These are phyloP conservation scores for Starmerella apis DNA, from an alignment of 805 yeast species.

Conservation along the genomic window DNA sequence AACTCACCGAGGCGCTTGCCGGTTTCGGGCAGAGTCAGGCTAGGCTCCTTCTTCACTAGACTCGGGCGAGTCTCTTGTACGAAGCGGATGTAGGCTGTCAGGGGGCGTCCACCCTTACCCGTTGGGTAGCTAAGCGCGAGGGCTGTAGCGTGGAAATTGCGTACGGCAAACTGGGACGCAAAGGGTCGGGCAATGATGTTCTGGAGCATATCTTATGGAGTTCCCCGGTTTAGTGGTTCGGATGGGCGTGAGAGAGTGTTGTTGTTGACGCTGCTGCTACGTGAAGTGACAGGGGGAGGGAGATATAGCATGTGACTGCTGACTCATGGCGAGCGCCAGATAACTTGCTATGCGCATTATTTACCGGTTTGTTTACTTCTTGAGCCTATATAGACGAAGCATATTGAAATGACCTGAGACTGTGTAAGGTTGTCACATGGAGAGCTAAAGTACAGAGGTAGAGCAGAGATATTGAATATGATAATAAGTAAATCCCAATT, in stretches of 20 bases:
- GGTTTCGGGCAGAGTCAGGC: slow-evolving; percentile 77
- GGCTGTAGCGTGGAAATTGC: slow-evolving; percentile 22
- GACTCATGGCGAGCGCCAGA: not conserved
- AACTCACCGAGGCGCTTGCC: slow-evolving; percentile 87
- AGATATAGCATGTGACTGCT: not conserved
- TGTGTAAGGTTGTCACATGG: too few relatives aligned
- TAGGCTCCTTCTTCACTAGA: slow-evolving; percentile 89
- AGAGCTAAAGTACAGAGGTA: not conserved
- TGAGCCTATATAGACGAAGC: too few relatives aligned
- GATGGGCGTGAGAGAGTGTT: not conserved
- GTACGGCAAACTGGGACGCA: not conserved
- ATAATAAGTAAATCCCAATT: too few relatives aligned
- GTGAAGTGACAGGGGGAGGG: not conserved
- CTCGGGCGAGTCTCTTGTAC: slow-evolving; percentile 92
- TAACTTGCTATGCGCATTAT: not conserved
- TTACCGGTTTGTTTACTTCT: not conserved
- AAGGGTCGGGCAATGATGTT: slow-evolving; percentile 1
- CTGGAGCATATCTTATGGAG: not conserved
- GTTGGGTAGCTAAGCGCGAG: slow-evolving; percentile 16
- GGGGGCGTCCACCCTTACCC: slow-evolving; percentile 37
- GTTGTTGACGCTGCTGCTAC: not conserved
- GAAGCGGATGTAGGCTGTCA: slow-evolving; percentile 95
- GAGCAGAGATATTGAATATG: not conserved
- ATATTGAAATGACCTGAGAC: too few relatives aligned
- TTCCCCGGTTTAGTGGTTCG: not conserved